These are phyloP conservation scores for Schizophyllum amplum DNA, from an alignment of 1,284 basidiomycete genomes.

Conservation along the genomic window DNA sequence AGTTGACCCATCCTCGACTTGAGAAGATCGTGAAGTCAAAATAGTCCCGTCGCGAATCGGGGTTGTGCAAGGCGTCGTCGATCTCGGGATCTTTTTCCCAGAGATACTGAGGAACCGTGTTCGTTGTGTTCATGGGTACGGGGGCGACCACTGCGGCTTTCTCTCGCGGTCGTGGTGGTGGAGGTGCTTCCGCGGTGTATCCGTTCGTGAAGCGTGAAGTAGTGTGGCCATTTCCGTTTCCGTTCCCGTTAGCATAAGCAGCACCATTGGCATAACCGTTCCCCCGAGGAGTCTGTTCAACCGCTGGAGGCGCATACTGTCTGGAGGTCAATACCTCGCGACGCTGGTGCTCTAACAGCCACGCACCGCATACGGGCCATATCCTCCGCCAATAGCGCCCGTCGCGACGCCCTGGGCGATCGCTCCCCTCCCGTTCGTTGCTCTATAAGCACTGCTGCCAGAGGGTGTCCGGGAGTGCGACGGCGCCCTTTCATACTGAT, in stretches of 20 bases:
- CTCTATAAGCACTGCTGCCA: not conserved
- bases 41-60: constrained; percentile 56
- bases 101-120: constrained; percentile 52
- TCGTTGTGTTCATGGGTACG: constrained; percentile 25
- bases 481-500: not conserved
- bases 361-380: constrained; percentile 75
- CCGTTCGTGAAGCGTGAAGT: constrained; percentile 52
- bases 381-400: constrained; percentile 63
- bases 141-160: too few relatives aligned
- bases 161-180: not conserved
- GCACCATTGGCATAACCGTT: not conserved
- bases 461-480: not conserved
- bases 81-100: constrained; percentile 76
- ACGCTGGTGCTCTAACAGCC: too few relatives aligned
- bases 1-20: constrained; percentile 67
- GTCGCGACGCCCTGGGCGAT: constrained; percentile 65
- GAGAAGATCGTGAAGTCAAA: constrained; percentile 62
- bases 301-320: constrained; percentile 5
- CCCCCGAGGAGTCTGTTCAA: not conserved
- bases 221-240: constrained; percentile 26
- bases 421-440: constrained; percentile 24
- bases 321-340: constrained; percentile 2
- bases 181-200: constrained; percentile 44
- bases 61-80: constrained; percentile 72
- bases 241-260: not conserved